phyloP scores from a whole-genome alignment of 78 protist genomes.

The Dictyostelium capitatum region DNA sequence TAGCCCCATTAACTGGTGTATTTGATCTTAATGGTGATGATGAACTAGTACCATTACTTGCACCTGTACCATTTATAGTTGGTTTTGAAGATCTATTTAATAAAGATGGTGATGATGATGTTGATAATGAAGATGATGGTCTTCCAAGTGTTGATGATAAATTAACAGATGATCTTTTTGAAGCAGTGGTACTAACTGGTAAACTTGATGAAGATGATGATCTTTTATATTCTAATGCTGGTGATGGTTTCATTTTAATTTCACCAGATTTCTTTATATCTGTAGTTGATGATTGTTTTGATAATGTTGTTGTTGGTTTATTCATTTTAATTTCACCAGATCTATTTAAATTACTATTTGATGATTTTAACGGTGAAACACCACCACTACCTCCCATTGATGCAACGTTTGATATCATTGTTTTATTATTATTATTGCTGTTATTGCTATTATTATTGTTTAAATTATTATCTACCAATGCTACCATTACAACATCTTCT shows the following conservation, averaged over 20 bases:
- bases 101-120: constrained; percentile 20
- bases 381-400: background rate
- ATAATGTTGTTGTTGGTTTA: no score
- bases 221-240: constrained; percentile 1
- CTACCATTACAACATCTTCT: constrained; percentile 15
- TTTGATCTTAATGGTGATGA: background rate
- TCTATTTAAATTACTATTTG: background rate
- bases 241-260: background rate
- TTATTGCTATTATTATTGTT: background rate
- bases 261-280: constrained; percentile 20
- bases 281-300: background rate
- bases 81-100: background rate
- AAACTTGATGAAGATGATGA: constrained; percentile 30
- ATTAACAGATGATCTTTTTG: constrained; percentile 3
- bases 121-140: constrained; percentile 5
- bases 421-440: background rate
- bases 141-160: constrained; percentile 1
- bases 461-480: background rate
- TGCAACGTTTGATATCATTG: constrained; percentile 1
- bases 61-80: background rate
- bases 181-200: background rate
- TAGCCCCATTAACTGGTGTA: background rate
- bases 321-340: background rate
- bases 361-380: background rate
- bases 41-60: background rate